A percentile compares a stretch with the other conserved stretches of the same genome.
phyloP scores from a whole-genome alignment of 2,329 filamentous ascomycete species.

The Metarhizium robertsii region DNA sequence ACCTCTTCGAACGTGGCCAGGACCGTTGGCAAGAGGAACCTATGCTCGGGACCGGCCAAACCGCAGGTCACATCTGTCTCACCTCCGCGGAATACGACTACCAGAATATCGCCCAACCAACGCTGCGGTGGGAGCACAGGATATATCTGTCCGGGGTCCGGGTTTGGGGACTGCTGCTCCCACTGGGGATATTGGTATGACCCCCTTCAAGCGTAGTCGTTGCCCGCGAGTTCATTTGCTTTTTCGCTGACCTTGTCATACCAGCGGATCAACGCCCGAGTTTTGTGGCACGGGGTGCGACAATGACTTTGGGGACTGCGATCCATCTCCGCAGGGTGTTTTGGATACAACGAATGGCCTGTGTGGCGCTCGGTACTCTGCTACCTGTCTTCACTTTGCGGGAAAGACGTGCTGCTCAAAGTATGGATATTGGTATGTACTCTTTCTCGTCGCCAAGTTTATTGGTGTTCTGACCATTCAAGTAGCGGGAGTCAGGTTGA shows the following conservation, averaged over 20 bases:
- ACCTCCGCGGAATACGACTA: constrained; percentile 10
- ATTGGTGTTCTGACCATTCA: constrained; percentile 6
- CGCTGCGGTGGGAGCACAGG: constrained; percentile 24
- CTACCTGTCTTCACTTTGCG: constrained; percentile 22
- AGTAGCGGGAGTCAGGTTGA: constrained; percentile 16
- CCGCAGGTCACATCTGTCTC: not conserved
- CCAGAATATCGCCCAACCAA: constrained; percentile 23
- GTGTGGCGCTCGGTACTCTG: constrained; percentile 22
- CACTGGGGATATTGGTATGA: constrained; percentile 29
- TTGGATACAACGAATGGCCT: constrained; percentile 25
- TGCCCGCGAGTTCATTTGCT: not conserved
- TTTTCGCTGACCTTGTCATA: not conserved
- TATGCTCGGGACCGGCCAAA: not conserved
- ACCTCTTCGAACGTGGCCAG: constrained; percentile 4
- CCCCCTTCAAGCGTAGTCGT: constrained; percentile 3
- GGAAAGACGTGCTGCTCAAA: constrained; percentile 26
- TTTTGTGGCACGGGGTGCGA: constrained; percentile 31
- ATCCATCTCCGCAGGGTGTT: constrained; percentile 12
- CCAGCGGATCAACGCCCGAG: constrained; percentile 20
- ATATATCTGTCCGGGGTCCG: constrained; percentile 26
- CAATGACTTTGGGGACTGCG: constrained; percentile 24
- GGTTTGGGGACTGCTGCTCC: constrained; percentile 30
- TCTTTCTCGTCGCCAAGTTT: not conserved
- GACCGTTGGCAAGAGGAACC: not conserved
- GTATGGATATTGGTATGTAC: constrained; percentile 23